Evolutionary conservation across 2,329 filamentous ascomycete genomes (phyloP), one percentile per base, ranked within the genome.

Genomic region (Sporothrix luriei): DNA sequence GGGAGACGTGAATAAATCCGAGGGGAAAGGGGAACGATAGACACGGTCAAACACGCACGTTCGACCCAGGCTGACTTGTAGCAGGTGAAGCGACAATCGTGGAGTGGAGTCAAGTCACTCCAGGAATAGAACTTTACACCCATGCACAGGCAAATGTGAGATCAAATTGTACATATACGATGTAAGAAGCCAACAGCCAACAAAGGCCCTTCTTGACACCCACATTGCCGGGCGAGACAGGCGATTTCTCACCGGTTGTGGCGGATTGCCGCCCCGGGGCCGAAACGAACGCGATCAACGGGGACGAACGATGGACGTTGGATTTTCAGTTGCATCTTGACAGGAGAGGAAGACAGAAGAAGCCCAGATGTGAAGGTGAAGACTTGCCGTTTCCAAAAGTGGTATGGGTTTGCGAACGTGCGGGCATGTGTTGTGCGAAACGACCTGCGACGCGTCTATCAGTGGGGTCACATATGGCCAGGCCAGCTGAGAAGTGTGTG

Each of bases 401-500:
- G 19, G 14, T 16, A 38, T 19, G 26, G 13, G 14, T 38, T 38
- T 33, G 19, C 16, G 19, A 67, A n/a, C 24, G 21, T 13, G 29
- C 55, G 55, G 48, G 64, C 49, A 43, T 66, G 64, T 29, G 49
- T 49, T 46, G 24, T 52, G 43, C 29, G 24, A 43, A 43, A 10
- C 16, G 24, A 49, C 7, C 11, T 29, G 33, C 40, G 43, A 33
- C 43, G 33, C 46, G 61, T 33, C 2, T 24, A 64, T 64, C 61
- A 33, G 61, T 64, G 61, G 59, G 46, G 61, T 49, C 16, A 24
- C 24, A 0, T 43, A 19, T 51, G 62, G 48, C 46, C 29, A 49
- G 48, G 62, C 62, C 29, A 66, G 62, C 62, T 66, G 62, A 66
- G 48, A 38, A 24, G 19, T 29, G 61, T 48, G 61, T 64, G 61